Conservation (phyloP, 257 asterid genomes). For the Echium plantagineum region DNA sequence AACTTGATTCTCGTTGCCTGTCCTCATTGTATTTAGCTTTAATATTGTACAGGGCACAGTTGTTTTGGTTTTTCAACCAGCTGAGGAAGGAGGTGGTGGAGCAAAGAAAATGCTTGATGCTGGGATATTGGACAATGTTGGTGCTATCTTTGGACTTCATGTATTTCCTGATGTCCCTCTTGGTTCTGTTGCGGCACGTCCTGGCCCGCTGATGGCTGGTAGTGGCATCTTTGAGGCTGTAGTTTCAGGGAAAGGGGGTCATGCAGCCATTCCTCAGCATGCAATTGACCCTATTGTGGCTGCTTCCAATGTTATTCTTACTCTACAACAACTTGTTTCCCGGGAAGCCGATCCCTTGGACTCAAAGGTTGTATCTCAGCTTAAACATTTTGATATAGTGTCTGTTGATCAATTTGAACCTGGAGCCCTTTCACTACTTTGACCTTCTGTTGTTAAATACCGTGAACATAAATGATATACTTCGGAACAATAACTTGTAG, state of each 20-base stretch:
- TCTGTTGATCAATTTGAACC: neutral
- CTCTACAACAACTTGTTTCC: constrained; percentile 59
- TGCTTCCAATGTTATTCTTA: constrained; percentile 37
- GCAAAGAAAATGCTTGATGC: constrained; percentile 55
- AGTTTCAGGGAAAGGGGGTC: constrained; percentile 62
- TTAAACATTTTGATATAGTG: neutral
- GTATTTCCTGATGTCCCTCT: constrained; percentile 22
- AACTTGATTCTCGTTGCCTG: neutral
- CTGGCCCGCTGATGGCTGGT: constrained; percentile 52
- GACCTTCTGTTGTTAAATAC: neutral
- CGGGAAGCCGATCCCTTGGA: constrained; percentile 77
- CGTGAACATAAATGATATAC: neutral
- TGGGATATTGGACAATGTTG: constrained; percentile 38
- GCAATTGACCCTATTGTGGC: constrained; percentile 55
- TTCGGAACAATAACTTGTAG: neutral
- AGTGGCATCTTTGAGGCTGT: constrained; percentile 53
- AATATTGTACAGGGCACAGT: constrained; percentile 45
- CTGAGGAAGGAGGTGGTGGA: constrained; percentile 71
- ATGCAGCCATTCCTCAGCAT: constrained; percentile 59
- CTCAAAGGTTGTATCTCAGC: constrained; percentile 34
- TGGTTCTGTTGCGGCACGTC: constrained; percentile 27
- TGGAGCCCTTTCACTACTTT: neutral
- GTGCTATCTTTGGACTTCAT: constrained; percentile 60
- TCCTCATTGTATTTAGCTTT: neutral
- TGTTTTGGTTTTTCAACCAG: constrained; percentile 64